Percentiles rank a stretch among this genome's conserved stretches.
These are phyloP conservation scores for Saccharomycopsis sp. DNA, from an alignment of 805 yeast species.

Conservation along the genomic window DNA sequence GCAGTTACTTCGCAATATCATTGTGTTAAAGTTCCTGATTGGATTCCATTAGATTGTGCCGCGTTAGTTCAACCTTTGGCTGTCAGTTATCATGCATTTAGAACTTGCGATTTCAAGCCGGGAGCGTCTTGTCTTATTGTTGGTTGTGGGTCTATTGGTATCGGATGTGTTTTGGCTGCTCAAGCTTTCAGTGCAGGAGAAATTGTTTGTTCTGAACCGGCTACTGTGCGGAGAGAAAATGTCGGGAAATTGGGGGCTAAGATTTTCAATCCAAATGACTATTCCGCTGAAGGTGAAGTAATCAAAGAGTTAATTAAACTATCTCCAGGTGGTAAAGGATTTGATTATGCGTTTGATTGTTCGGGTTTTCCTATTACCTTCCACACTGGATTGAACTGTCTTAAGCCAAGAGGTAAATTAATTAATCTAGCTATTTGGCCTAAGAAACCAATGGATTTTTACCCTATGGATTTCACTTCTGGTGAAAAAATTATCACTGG, in stretches of 20 bases:
- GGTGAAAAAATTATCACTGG: conserved; percentile 40
- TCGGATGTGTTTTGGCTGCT: conserved; percentile 48
- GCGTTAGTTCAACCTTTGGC: conserved; percentile 53
- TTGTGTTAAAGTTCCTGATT: conserved; percentile 34
- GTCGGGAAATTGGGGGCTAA: conserved; percentile 42
- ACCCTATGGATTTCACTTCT: conserved; percentile 39
- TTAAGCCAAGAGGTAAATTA: conserved; percentile 38
- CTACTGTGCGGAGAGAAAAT: conserved; percentile 51
- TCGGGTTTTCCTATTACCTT: conserved; percentile 45
- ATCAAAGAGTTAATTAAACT: conserved; percentile 30
- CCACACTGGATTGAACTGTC: conserved; percentile 33
- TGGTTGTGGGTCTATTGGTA: conserved; percentile 61
- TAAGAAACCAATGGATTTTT: conserved; percentile 36
- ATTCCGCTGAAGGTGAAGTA: conserved; percentile 26
- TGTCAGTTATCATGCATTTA: conserved; percentile 54
- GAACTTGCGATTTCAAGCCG: conserved; percentile 34
- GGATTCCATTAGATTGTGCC: conserved; percentile 44
- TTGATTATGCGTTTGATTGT: conserved; percentile 46
- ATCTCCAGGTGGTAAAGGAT: conserved; percentile 38
- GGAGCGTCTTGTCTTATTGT: conserved; percentile 45
- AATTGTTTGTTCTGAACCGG: conserved; percentile 58
- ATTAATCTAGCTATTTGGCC: conserved; percentile 47
- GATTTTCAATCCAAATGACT: conserved; percentile 37
- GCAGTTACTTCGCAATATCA: conserved; percentile 35
- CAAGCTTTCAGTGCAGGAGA: conserved; percentile 42